Evolutionary conservation across 108 stramenopile genomes (phyloP), one percentile per base, ranked within the genome.

Genomic region (Conticribra weissflogii): DNA sequence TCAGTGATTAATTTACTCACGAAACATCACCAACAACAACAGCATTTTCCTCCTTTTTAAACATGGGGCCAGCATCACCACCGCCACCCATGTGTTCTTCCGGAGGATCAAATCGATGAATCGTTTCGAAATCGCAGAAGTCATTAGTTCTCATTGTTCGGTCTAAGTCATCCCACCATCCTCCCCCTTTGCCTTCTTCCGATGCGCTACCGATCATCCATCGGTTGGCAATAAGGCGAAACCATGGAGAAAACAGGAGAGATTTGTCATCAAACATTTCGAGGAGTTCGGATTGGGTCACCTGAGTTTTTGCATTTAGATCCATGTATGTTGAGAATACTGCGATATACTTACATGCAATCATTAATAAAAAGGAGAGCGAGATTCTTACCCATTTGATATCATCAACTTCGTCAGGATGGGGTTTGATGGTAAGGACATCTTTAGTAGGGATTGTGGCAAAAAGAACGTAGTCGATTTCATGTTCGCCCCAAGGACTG

Each of bases 381-480:
- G 8, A 41, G 12, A 41, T 9, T 41, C 36, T 41, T 12, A 41
- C 94, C 90, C 90, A 97, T 31, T 83, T 77, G 19, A 82, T 54
- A 27, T 68, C 96, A 44, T 83, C 80, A 1, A 98, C 97, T 78
- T 99, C 99, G 36, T 99, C 96, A 21, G 92, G 86, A 62, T 97
- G 89, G 0, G 93, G 95, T 3, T 81, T 68, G 19, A 98, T 46
- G 12, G 83, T 86, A 0, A 97, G 65, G 9, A 66, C 77, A 8
- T 79, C 66, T 62, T 90, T 92, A 72, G 63, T 57, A 23, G 79
- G 75, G 19, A 96, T 74, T 3, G 71, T 72, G 58, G 73, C 78
- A 70, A 98, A 90, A 27, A 99, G 89, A 32, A 98, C 92, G 74
- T 98, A 98, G 75, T 99, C 99, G 63, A 99, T 97, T 77, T 99